Conservation (phyloP, 768 basidiomycete species). For the Suillus weaverae region DNA sequence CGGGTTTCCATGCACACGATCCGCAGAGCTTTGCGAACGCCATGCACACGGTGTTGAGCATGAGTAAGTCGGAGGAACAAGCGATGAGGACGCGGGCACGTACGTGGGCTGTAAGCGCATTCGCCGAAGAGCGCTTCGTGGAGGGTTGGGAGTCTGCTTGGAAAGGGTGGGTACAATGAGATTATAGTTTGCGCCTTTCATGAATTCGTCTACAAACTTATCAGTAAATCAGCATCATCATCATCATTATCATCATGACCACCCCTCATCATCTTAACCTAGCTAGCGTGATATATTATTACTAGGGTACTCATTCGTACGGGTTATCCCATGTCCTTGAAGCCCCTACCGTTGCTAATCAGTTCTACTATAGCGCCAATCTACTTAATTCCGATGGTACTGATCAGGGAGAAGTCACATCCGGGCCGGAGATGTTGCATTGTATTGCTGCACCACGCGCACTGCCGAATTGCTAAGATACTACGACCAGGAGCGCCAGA, state of each 20-base stretch:
- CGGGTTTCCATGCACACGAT: constrained; percentile 82
- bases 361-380: no score
- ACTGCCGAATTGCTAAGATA: no score
- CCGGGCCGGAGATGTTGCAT: no score
- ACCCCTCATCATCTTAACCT: neutral
- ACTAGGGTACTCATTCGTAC: no score
- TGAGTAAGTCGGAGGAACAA: constrained; percentile 53
- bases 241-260: neutral
- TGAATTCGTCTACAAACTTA: neutral
- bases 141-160: constrained; percentile 71
- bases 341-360: no score
- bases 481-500: no score
- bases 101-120: constrained; percentile 66
- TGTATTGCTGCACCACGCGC: no score
- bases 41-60: constrained; percentile 61
- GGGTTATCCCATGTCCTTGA: no score
- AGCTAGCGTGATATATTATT: no score
- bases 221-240: neutral
- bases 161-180: constrained; percentile 34
- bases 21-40: constrained; percentile 64
- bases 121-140: constrained; percentile 78
- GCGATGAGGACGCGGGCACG: constrained; percentile 70
- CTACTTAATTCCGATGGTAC: no score
- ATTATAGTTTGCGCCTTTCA: neutral
- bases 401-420: no score